A percentile compares a stretch with the other conserved stretches of the same genome.
Evolutionary conservation across 1,284 basidiomycete genomes (phyloP).

Genomic region (Chalciporus piperatoides): DNA sequence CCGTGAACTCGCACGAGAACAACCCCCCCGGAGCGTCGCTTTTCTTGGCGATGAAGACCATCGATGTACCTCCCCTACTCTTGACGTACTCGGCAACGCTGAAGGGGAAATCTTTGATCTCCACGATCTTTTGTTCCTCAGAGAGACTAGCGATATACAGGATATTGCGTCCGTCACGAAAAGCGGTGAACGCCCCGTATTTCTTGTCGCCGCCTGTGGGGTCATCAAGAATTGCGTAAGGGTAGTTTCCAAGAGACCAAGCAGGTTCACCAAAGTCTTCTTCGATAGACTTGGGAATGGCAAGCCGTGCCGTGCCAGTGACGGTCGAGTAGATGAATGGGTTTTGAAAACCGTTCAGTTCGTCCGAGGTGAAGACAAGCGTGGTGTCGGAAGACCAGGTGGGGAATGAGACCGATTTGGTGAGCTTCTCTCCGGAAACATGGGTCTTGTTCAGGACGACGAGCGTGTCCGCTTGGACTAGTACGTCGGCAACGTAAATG

Average conservation of each 20-base stretch:
- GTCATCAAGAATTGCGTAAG: slow-evolving; percentile 43
- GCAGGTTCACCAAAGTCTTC: slow-evolving; percentile 57
- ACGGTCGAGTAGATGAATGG: slow-evolving; percentile 52
- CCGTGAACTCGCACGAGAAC: slow-evolving; percentile 15
- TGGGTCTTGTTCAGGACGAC: slow-evolving; percentile 27
- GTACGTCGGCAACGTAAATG: slow-evolving; percentile 51
- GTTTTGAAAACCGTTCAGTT: slow-evolving; percentile 55
- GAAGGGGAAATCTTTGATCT: slow-evolving; percentile 31
- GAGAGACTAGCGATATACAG: slow-evolving; percentile 46
- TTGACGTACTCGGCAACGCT: slow-evolving; percentile 42
- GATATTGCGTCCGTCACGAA: slow-evolving; percentile 45
- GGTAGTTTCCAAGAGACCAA: slow-evolving; percentile 48
- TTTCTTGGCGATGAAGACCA: slow-evolving; percentile 17
- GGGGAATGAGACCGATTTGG: slow-evolving; percentile 52
- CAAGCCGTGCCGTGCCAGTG: slow-evolving; percentile 31
- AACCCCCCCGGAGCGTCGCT: slow-evolving; percentile 15
- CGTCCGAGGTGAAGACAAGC: slow-evolving; percentile 67
- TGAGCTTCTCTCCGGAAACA: slow-evolving; percentile 49
- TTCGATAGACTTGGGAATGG: slow-evolving; percentile 45
- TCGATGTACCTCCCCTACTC: slow-evolving; percentile 23
- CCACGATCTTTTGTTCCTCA: background rate
- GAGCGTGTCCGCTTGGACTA: slow-evolving; percentile 36
- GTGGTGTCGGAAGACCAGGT: slow-evolving; percentile 56
- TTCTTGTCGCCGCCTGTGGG: slow-evolving; percentile 24
- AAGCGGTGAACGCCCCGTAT: slow-evolving; percentile 43